Evolutionary conservation across 331 rosid genomes (phyloP), one percentile per base, ranked within the genome.

Genomic region (Ulmus americana): DNA sequence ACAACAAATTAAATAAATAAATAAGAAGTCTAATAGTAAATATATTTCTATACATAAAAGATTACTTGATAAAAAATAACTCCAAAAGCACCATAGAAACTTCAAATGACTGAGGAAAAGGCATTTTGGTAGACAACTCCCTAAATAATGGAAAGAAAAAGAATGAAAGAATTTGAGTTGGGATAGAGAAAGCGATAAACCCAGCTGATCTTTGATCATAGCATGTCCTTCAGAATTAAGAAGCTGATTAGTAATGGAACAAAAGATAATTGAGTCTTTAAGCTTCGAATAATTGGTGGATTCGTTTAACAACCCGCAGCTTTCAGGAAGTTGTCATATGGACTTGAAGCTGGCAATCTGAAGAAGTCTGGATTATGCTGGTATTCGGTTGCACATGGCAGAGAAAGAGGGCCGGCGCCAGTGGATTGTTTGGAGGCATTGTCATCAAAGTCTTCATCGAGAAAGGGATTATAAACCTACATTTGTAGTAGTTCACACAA

Each of bases 251-350:
- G n/a, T 18, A 14, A 52, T 9, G 4, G 3, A 55, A 14, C 20
- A 8, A 61, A 4, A 20, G 15, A 38, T 13, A 43, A 59, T 28
- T 43, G 55, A 42, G 47, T 44, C 67, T 50, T 50, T 43, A 39
- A 22, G 59, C 47, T 38, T 48, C 12, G 50, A 28, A 39, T 10
- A 11, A 55, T 13, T 50, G 11, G 68, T 38, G 65, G 44, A 61
- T 60, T 86, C 78, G 41, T 38, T 56, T 43, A 94, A 77, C 91
- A 94, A 63, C 97, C 97, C 28, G 99, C 99, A 45, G 97, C 99
- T 76, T 94, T 94, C 38, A 90, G 78, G 74, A 94, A 94, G 83
- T 83, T 74, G 63, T 94, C 99, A 4, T 65, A 87, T 66, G 99
- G 99, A 66, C 91, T 94, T 39, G 99, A 70, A 13, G 88, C 83